Percentiles rank a stretch among this genome's conserved stretches.
These are phyloP conservation scores for Fusarium palustre DNA, from an alignment of 2,329 filamentous ascomycete species.

Conservation along the genomic window DNA sequence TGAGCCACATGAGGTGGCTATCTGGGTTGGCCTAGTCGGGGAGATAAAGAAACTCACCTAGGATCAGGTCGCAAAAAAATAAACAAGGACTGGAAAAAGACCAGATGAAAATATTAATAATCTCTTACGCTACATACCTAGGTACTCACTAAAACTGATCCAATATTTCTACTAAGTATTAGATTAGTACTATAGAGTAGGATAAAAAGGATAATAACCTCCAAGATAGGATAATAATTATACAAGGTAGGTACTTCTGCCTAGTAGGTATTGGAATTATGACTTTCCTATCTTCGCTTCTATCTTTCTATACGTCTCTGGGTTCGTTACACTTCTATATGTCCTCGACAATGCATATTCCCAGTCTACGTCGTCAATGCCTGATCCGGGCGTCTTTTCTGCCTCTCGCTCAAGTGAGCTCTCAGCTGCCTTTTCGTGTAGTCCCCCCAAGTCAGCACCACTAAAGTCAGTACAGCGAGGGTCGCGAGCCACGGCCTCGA, in stretches of 20 bases:
- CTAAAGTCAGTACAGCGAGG: slow-evolving; percentile 80
- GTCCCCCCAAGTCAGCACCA: slow-evolving; percentile 69
- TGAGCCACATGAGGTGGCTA: slow-evolving; percentile 12
- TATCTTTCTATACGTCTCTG: slow-evolving; percentile 57
- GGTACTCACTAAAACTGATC: too few species aligned
- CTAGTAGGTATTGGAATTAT: background rate
- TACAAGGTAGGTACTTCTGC: background rate
- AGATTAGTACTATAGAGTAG: too few species aligned
- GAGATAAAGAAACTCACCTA: too few species aligned
- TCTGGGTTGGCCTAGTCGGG: too few species aligned
- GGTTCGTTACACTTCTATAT: slow-evolving; percentile 62
- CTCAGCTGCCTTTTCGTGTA: slow-evolving; percentile 62
- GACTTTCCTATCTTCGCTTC: slow-evolving; percentile 33
- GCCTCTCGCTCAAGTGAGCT: slow-evolving; percentile 57
- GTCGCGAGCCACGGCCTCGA: slow-evolving; percentile 75
- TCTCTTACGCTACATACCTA: too few species aligned
- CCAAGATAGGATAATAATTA: too few species aligned
- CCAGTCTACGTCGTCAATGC: slow-evolving; percentile 61
- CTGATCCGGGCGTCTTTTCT: slow-evolving; percentile 37
- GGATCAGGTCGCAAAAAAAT: too few species aligned
- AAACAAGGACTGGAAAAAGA: too few species aligned
- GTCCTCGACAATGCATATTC: slow-evolving; percentile 62
- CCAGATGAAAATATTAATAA: too few species aligned
- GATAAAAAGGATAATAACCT: too few species aligned
- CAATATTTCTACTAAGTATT: too few species aligned